Evolutionary conservation across 495 filamentous ascomycete genomes (phyloP).

Genomic region (Friedmanniomyces simplex): DNA sequence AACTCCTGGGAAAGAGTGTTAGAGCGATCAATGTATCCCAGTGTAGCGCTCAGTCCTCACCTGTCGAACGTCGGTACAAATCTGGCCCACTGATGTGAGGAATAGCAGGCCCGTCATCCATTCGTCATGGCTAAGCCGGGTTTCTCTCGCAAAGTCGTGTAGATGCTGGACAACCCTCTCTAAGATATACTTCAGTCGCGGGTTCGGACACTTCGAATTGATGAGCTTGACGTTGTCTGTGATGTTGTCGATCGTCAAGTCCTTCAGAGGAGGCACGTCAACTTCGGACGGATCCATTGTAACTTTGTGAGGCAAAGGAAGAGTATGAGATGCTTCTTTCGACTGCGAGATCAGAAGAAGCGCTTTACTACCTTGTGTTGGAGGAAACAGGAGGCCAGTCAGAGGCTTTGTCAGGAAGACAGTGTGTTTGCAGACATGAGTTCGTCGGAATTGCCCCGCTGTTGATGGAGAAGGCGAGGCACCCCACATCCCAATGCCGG

Average conservation of each 20-base stretch:
- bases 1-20: no score
- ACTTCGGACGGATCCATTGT: slow-evolving; percentile 26
- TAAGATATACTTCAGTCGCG: slow-evolving; percentile 32
- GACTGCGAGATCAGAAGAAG: not conserved
- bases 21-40: no score
- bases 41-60: no score
- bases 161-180: slow-evolving; percentile 33
- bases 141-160: slow-evolving; percentile 37
- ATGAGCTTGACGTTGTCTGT: slow-evolving; percentile 36
- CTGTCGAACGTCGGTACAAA: slow-evolving; percentile 35
- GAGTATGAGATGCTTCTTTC: not conserved
- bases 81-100: slow-evolving; percentile 34
- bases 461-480: not conserved
- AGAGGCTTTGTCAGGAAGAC: not conserved
- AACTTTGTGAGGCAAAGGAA: no score
- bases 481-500: not conserved
- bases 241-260: slow-evolving; percentile 37
- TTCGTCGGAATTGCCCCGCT: not conserved
- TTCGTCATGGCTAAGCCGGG: slow-evolving; percentile 31
- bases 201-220: slow-evolving; percentile 29
- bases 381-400: not conserved
- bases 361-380: not conserved
- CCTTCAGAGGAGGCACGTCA: slow-evolving; percentile 31
- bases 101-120: slow-evolving; percentile 35
- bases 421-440: not conserved